These are phyloP conservation scores for Taxillus chinensis DNA, from an alignment of 164 flowering plant species.

Conservation along the genomic window DNA sequence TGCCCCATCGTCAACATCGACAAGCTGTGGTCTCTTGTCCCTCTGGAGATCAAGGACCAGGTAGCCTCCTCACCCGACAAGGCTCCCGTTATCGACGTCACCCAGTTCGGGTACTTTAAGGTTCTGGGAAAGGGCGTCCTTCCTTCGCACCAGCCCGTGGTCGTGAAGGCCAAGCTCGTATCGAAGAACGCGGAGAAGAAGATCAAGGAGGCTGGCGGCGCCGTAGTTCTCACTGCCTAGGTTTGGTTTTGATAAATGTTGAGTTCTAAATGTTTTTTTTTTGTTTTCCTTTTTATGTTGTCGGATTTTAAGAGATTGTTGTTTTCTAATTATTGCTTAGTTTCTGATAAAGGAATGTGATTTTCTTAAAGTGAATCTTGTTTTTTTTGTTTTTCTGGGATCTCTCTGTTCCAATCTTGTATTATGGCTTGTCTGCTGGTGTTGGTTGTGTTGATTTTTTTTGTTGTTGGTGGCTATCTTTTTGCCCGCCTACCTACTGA, in stretches of 20 bases:
- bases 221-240: conserved; percentile 4
- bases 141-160: conserved; percentile 25
- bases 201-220: conserved; percentile 1
- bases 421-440: no score
- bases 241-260: not conserved
- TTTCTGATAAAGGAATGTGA: no score
- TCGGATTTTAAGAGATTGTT: not conserved
- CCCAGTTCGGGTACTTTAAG: conserved; percentile 32
- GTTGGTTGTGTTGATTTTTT: no score
- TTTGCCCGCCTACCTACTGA: no score
- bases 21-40: conserved; percentile 34
- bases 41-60: conserved; percentile 27
- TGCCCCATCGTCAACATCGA: conserved; percentile 34
- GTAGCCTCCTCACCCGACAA: conserved; percentile 16
- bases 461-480: no score
- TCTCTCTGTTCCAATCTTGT: no score
- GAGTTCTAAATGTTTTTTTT: not conserved
- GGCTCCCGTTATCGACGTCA: conserved; percentile 26
- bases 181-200: conserved; percentile 1
- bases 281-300: not conserved
- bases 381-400: no score
- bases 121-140: conserved; percentile 29
- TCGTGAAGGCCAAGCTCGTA: conserved; percentile 31
- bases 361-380: no score
- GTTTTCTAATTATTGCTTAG: no score